These are phyloP conservation scores for Pestalotiopsis sp. DNA, from an alignment of 2,329 filamentous ascomycete species.

Conservation along the genomic window DNA sequence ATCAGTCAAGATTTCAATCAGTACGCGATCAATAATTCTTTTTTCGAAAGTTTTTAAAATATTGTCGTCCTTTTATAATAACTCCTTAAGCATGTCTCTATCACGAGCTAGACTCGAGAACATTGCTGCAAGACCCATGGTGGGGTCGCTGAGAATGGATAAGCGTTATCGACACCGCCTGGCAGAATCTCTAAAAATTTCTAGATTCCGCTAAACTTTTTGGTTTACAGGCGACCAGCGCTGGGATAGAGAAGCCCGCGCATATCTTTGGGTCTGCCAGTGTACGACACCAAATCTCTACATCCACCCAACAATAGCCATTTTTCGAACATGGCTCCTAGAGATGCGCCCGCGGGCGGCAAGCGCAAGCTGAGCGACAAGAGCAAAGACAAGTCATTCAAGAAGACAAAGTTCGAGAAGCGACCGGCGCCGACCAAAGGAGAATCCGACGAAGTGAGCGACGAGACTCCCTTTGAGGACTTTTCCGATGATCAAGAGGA, in stretches of 20 bases:
- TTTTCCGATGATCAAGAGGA: slow-evolving; percentile 54
- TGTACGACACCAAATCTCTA: background rate
- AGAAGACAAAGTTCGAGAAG: slow-evolving; percentile 35
- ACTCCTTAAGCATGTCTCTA: background rate
- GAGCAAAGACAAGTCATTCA: slow-evolving; percentile 43
- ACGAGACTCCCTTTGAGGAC: slow-evolving; percentile 38
- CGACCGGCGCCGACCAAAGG: slow-evolving; percentile 36
- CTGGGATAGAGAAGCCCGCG: background rate
- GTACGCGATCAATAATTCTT: background rate
- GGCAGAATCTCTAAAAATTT: slow-evolving; percentile 31
- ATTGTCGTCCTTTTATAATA: background rate
- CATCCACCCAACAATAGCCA: slow-evolving; percentile 3
- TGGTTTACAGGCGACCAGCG: slow-evolving; percentile 8
- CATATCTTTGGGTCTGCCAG: background rate
- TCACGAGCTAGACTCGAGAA: background rate
- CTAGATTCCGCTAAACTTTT: slow-evolving; percentile 13
- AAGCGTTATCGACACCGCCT: slow-evolving; percentile 32
- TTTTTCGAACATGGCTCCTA: slow-evolving; percentile 46
- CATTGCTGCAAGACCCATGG: background rate
- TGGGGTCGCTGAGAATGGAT: slow-evolving; percentile 7
- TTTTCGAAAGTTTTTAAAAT: background rate
- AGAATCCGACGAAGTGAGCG: slow-evolving; percentile 36
- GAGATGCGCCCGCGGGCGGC: slow-evolving; percentile 45
- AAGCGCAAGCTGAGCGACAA: slow-evolving; percentile 54
- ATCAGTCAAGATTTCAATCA: background rate